Percentiles rank a stretch among this genome's conserved stretches.
Conservation (phyloP, 345 rosid genomes). For the Noccaea caerulescens region DNA sequence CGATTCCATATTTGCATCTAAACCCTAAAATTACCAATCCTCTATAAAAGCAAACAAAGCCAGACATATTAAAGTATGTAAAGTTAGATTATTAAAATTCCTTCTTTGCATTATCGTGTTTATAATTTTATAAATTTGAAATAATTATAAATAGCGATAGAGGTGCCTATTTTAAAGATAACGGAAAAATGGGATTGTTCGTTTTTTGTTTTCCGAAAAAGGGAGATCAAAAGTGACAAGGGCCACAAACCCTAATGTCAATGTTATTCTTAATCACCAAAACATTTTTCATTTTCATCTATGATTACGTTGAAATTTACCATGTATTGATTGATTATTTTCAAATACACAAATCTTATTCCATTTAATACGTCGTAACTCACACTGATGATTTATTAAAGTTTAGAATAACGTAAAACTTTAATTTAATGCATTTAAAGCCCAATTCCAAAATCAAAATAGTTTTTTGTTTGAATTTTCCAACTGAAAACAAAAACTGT, state of each 20-base stretch:
- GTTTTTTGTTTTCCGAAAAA: not conserved
- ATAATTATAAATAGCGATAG: not conserved
- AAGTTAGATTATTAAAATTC: conserved; percentile 15
- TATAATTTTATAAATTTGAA: not conserved
- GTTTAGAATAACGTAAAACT: not conserved
- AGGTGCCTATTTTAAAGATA: not conserved
- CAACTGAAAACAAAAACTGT: no score
- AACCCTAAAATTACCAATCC: conserved; percentile 35
- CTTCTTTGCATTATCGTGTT: not conserved
- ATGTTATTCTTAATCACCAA: not conserved
- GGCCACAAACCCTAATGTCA: conserved; percentile 25
- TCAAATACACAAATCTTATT: not conserved
- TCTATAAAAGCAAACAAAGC: conserved; percentile 37
- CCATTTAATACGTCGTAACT: conserved; percentile 1
- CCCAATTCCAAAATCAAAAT: no score
- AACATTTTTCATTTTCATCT: not conserved
- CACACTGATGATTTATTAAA: not conserved
- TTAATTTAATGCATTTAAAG: not conserved
- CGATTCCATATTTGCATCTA: conserved; percentile 44
- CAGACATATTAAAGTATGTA: conserved; percentile 2
- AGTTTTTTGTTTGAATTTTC: no score
- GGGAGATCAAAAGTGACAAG: conserved; percentile 5
- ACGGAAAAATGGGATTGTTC: not conserved
- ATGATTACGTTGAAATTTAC: not conserved
- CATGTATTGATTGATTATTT: not conserved